Conservation (phyloP, 495 filamentous ascomycete genomes). For the Penicillium cataractarum region DNA sequence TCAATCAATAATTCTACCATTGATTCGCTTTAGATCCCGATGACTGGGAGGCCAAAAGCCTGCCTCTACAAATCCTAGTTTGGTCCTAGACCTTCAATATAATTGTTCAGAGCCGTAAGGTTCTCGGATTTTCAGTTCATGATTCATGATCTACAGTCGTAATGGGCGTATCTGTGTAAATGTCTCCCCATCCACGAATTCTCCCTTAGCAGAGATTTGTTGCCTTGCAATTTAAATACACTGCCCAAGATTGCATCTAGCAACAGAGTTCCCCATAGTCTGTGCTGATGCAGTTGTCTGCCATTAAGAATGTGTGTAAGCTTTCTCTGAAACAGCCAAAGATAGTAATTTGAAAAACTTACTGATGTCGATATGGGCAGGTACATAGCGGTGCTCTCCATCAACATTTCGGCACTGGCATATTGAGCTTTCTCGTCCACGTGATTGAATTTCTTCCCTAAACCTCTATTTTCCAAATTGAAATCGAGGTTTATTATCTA, state of each 20-base stretch:
- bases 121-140: neutral
- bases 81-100: neutral
- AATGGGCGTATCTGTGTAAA: neutral
- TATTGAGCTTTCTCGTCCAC: no score
- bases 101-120: neutral
- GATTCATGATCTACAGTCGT: neutral
- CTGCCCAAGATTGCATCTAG: slow-evolving; percentile 6
- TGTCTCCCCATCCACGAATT: neutral
- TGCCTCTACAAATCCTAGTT: no score
- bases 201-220: neutral
- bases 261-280: slow-evolving; percentile 27
- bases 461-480: no score
- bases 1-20: no score
- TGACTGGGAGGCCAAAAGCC: no score
- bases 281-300: slow-evolving; percentile 31
- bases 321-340: neutral
- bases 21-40: no score
- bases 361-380: slow-evolving; percentile 25
- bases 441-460: no score
- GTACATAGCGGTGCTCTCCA: slow-evolving; percentile 18
- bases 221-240: neutral
- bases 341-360: slow-evolving; percentile 5
- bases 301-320: neutral
- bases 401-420: slow-evolving; percentile 24
- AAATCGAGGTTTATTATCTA: no score